A percentile compares a stretch with the other conserved stretches of the same genome.
These are phyloP conservation scores for Fusarium paranaense DNA, from an alignment of 2,329 filamentous ascomycete genomes.

Conservation along the genomic window DNA sequence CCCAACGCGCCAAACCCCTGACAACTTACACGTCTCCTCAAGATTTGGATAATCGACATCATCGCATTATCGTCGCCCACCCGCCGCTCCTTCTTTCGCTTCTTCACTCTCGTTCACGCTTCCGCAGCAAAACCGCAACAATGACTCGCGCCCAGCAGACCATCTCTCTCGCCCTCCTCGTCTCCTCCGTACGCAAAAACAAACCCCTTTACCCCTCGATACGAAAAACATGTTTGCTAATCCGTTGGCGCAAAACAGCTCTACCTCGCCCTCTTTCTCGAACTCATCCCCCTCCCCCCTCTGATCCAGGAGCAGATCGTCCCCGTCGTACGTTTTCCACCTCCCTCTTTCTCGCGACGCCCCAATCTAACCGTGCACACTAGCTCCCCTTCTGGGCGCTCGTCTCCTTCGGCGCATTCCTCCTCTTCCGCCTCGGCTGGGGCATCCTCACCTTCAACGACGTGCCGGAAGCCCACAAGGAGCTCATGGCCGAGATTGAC, in stretches of 20 bases:
- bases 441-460: conserved; percentile 98
- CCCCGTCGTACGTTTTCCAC: conserved; percentile 77
- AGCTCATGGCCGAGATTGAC: conserved; percentile 88
- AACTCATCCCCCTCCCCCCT: conserved; percentile 82
- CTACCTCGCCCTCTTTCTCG: conserved; percentile 87
- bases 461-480: conserved; percentile 88
- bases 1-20: conserved; percentile 38
- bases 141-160: conserved; percentile 98
- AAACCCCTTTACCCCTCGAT: background rate
- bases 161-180: conserved; percentile 86
- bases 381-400: conserved; percentile 94
- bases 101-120: conserved; percentile 12
- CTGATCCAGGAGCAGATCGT: conserved; percentile 87
- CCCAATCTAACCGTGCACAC: background rate
- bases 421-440: conserved; percentile 90
- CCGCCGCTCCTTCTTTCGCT: conserved; percentile 1
- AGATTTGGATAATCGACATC: conserved; percentile 29
- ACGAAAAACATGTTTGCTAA: conserved; percentile 26
- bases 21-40: conserved; percentile 47
- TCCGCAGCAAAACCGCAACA: conserved; percentile 48
- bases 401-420: conserved; percentile 90
- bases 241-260: conserved; percentile 72
- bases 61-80: conserved; percentile 2
- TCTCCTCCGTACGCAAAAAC: conserved; percentile 79
- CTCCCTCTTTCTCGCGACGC: background rate